Base-by-base conservation (phyloP, 2,329 filamentous ascomycete species). In the Alternaria gaisen region DNA sequence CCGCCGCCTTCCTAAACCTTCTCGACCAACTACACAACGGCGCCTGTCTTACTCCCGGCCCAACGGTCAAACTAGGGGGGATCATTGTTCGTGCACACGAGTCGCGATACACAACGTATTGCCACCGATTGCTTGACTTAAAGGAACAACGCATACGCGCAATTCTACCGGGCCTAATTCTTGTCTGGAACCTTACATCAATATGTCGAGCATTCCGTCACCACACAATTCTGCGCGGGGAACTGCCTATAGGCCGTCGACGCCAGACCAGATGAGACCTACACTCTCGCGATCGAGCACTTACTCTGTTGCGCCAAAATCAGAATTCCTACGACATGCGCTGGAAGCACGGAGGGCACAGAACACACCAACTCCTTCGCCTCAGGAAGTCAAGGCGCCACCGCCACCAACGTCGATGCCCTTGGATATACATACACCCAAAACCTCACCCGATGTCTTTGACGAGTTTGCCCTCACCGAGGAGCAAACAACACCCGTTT, bases 251-350 rank as follows among this genome's bases (percentile, higher is more conserved):
- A 58, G 60, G 41, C 69, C 72, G 4, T 50, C 60, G 8, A 72
- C 71, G 5, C 69, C 71, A 9, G 67, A 64, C 16, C 40, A 62
- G 1, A 53, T 58, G 34, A 47, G 50, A 28, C 53, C 70, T 41
- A 34, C 65, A 5, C 56, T 65, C 18, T 47, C 54, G 28, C 61
- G 68, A n/a, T 56, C 66, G 10, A 41, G 48, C 20, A 72, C 69
- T 10, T 63, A 56, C 9, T 58, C 68, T 36, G 62, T 73, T 18
- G 71, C 71, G 30, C 75, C 76, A n/a, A 76, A 73, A 53, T 74
- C 72, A 6, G 74, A 78, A 51, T 74, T 70, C 54, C 61, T 79
- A 52, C 71, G 74, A 36, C 66, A 71, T 63, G 75, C 73, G 16
- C 68, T 79, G 7, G 64, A 77, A n/a, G 74, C 71, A 6, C 67